Evolutionary conservation across 495 filamentous ascomycete species (phyloP), one percentile per base, ranked within the genome.

Genomic region (Penicillium antarcticum): DNA sequence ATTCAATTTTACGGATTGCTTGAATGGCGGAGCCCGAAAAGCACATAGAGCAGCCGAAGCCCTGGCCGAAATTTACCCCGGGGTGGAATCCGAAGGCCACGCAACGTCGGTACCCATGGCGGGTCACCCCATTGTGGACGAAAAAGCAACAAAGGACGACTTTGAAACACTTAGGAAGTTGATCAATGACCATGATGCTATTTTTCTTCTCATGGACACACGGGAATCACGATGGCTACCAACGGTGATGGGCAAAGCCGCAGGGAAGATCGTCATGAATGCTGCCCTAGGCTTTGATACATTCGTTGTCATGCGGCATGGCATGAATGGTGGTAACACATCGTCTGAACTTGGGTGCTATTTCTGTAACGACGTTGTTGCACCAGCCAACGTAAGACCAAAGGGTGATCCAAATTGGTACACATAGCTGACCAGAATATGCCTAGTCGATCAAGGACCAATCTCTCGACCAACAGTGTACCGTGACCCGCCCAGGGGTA

Each of bases 321-420:
- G 94, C 7, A 69, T 88, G 12, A 68, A 68, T 44, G 57, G 45
- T 31, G 61, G 71, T 19, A 58, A 72, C 34, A 51, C 43, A 26
- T 45, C 51, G 17, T 48, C 71, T 39, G 86, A 90, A 51, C 77
- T 97, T 21, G 94, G 94, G 10, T 98, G 94, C 61, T 98, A 98
- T 64, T 98, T 97, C 67, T 98, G 94, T 73, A 97, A 95, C 62
- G 94, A 98, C 66, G 92, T 98, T 37, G 94, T 98, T 26, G 89
- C 91, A 37, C 94, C 94, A 23, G 87, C 85, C 56, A 91, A 98
- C 72, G 91, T 95, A 77, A 83, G 88, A 79, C 45, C 21, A 4
- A 33, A 34, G 1, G 26, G 18, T 26, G 31, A 19, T 37, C 9
- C 10, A 18, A 12, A 8, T 47, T 31, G 34, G 21, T 32, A 38